These are phyloP conservation scores for Rhizopus sp. DNA, from an alignment of 371 early-diverging fungal species.

Conservation along the genomic window DNA sequence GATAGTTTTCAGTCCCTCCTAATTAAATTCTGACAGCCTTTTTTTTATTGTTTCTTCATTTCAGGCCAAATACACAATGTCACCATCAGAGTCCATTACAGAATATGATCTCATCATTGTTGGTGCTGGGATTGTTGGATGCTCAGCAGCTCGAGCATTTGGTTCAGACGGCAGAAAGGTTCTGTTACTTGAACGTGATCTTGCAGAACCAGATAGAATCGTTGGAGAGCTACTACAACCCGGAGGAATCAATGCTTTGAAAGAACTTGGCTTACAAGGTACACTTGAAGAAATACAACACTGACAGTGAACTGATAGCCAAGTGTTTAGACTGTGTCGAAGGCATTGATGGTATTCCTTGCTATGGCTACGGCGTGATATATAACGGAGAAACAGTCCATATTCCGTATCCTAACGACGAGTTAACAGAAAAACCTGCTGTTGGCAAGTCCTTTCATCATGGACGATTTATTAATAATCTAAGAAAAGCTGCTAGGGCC, in stretches of 20 bases:
- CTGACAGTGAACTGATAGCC: neutral
- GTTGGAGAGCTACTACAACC: conserved; percentile 96
- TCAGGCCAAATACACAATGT: neutral
- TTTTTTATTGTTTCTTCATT: neutral
- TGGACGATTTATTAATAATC: conserved; percentile 86
- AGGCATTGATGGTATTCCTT: conserved; percentile 85
- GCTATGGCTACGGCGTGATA: conserved; percentile 85
- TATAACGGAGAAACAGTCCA: conserved; percentile 54
- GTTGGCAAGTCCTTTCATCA: conserved; percentile 91
- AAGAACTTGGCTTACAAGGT: conserved; percentile 71
- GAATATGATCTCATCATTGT: conserved; percentile 79
- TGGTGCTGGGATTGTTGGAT: conserved; percentile 89
- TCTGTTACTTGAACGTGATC: conserved; percentile 78
- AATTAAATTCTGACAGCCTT: neutral
- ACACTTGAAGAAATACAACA: conserved; percentile 1
- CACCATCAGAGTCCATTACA: neutral
- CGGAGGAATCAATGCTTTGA: conserved; percentile 81
- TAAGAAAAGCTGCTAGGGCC: conserved; percentile 70
- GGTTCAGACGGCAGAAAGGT: conserved; percentile 73
- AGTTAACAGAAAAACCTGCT: conserved; percentile 46
- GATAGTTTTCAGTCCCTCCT: neutral
- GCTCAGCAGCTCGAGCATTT: conserved; percentile 76
- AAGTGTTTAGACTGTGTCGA: conserved; percentile 67
- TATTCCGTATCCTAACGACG: conserved; percentile 63
- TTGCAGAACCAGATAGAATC: conserved; percentile 90